Evolutionary conservation across 2,329 filamentous ascomycete species (phyloP), one percentile per base, ranked within the genome.

Genomic region (Metarhizium guizhouense): DNA sequence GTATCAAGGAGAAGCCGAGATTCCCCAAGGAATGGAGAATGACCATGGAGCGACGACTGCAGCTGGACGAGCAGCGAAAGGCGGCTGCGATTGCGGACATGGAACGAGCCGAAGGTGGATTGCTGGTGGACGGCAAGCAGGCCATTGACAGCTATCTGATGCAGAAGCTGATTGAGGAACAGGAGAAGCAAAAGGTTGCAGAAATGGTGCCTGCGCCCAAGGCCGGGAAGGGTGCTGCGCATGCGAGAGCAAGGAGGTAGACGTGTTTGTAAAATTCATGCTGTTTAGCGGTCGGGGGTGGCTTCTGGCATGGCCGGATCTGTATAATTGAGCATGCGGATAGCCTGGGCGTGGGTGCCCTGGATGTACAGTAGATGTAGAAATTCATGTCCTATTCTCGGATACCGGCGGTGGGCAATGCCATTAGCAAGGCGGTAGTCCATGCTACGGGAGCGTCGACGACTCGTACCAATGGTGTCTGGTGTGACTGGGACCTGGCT

Each of bases 1-100:
- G 89, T 65, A 77, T 81, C 59, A 88, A 87, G 75, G 70, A 70
- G 47, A 82, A 82, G 67, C 78, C 82, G 54, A 79, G 77, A 60
- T 97, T 96, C 71, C 94, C 94, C 2, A 79, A 83, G 63, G 82
- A 85, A 62, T 99, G 94, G 94, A 82, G 80, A 57, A 74, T 99
- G 78, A 92, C 87, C 2, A 73, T 82, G 50, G 77, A 88, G 72
- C 80, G 90, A 60, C 80, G 78, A 66, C 68, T 74, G 65, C 78
- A 87, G 70, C 75, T 96, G 52, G 80, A 83, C n/a, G 77, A 76
- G 47, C 74, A 77, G 58, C 80, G 90, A 53, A 68, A 76, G 57
- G 68, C 78, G 66, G 67, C 75, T 25, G 67, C 78, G 52, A 63
- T 78, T 57, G 69, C 77, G 32, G 87, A 93, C 62, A 70, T 79